phyloP scores from a whole-genome alignment of 495 filamentous ascomycete genomes.

The Achaetomiella virescens region DNA sequence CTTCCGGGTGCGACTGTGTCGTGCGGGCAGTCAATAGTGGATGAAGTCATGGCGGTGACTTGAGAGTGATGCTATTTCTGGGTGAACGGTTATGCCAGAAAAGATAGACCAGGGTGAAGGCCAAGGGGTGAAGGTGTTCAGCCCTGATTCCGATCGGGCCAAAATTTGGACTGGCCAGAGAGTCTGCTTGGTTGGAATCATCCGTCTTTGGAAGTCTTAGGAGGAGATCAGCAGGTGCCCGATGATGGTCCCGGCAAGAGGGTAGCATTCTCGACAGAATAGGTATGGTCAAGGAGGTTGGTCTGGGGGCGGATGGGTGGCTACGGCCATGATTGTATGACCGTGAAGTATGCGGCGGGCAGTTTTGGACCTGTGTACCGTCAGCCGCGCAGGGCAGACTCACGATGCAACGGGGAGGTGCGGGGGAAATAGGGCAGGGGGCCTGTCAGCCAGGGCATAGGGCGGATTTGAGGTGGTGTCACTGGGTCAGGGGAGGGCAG shows the following conservation, averaged over 20 bases:
- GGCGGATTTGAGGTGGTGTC: background rate
- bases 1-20: background rate
- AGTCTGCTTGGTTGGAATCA: no score
- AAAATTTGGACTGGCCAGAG: no score
- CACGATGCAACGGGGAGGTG: background rate
- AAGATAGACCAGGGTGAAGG: background rate
- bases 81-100: no score
- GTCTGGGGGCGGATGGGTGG: background rate
- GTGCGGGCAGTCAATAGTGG: background rate
- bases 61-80: background rate
- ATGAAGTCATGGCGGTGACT: background rate
- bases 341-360: background rate
- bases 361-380: background rate
- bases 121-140: background rate
- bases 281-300: background rate
- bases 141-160: background rate
- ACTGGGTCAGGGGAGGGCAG: no score
- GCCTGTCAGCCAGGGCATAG: background rate
- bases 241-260: background rate
- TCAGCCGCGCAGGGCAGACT: background rate
- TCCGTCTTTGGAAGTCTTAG: no score
- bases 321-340: no score
- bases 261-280: background rate
- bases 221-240: no score
- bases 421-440: background rate